Conservation (phyloP, 768 basidiomycete species). For the Trametopsis cervina region DNA sequence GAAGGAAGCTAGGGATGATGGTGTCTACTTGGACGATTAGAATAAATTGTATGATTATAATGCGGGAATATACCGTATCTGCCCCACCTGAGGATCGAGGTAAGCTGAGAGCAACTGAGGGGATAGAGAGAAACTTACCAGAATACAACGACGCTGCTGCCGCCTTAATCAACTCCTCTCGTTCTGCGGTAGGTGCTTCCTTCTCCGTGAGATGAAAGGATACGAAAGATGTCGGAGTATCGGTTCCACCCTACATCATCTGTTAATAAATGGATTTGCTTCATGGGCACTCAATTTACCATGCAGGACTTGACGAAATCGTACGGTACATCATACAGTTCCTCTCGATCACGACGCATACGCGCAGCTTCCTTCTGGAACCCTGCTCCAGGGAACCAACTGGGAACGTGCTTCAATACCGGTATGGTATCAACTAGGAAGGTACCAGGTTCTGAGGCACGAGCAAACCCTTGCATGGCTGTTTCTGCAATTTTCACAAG, state of each 20-base stretch:
- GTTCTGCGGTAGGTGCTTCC: conserved; percentile 27
- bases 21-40: conserved; percentile 1
- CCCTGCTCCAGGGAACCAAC: conserved; percentile 34
- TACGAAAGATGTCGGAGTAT: conserved; percentile 8
- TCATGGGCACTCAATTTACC: no score
- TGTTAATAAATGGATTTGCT: no score
- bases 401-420: conserved; percentile 29
- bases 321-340: conserved; percentile 27
- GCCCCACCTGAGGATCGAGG: conserved; percentile 24
- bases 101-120: not conserved
- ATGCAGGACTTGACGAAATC: conserved; percentile 25
- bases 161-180: conserved; percentile 64
- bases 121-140: conserved; percentile 13
- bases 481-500: conserved; percentile 29
- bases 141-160: conserved; percentile 29
- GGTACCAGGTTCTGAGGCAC: conserved; percentile 22
- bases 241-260: no score
- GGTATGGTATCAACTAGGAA: conserved; percentile 27
- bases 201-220: conserved; percentile 4
- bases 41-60: not conserved
- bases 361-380: conserved; percentile 23
- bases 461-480: conserved; percentile 20
- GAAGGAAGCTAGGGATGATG: conserved; percentile 4
- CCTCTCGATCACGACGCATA: conserved; percentile 15
- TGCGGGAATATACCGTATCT: conserved; percentile 28